Base-by-base conservation (phyloP, 192 early-diverging fungal species). In the Mortierella antarctica region DNA sequence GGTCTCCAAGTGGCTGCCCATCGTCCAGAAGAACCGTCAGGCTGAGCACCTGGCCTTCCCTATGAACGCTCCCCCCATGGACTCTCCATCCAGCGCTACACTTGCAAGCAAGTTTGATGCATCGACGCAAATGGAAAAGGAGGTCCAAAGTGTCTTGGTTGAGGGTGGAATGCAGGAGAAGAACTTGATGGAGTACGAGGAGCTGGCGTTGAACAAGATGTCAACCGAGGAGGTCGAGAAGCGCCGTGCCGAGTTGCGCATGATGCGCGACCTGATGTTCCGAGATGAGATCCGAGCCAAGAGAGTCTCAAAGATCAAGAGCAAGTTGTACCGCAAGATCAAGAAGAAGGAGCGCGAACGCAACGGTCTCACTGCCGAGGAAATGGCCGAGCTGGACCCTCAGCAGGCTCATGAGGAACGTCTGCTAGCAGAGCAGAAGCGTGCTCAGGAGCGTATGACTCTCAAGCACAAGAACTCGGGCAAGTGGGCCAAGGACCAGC, bases 241-340 rank as follows among this genome's bases (percentile, higher is more conserved):
- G 44, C 89, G 95, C 13, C 91, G 92, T 42, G 84, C 86, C 0
- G 94, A 99, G 60, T 86, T 97, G 46, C 92, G 91, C 20, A 89
- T 92, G 86, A 96, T 97, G 95, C 92, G 97, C 21, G 93, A 95
- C 48, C 85, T 98, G 54, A 90, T 97, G 92, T 97, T 97, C 86
- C 95, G 95, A 44, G 89, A 94, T 53, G 97, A 99, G 78, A 88
- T 92, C 48, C 96, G 96, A 67, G 90, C 92, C 57, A 97, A 96
- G 82, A 91, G 96, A 56, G 86, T 95, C 47, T 93, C 95, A 58
- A 99, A 99, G 85, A 99, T 99, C 82, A 99, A 99, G 87, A 96
- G 94, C 86, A 98, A 98, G 85, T 84, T 95, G 5, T 99, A 96
- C 72, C 91, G 93, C 41, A 93, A 95, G 67, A 93, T 99, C 42